phyloP scores from a whole-genome alignment of 306 rosid genomes.

The Pachyrhizus erosus region DNA sequence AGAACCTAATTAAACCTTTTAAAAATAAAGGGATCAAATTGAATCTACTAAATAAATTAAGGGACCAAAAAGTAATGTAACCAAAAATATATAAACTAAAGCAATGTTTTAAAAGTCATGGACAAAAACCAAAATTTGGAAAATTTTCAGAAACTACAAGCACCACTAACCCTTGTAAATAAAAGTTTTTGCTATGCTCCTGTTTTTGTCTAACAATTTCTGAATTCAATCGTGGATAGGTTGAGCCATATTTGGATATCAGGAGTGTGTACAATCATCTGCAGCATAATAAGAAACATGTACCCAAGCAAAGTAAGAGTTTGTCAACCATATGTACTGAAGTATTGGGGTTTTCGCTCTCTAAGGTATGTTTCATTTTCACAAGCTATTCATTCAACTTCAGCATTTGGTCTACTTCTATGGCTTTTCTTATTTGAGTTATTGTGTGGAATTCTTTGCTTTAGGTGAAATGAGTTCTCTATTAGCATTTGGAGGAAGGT shows the following conservation, averaged over 20 bases:
- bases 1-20: too few species aligned
- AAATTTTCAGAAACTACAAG: background rate
- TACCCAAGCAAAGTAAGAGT: conserved; percentile 71
- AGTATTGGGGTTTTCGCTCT: conserved; percentile 72
- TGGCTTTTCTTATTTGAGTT: conserved; percentile 26
- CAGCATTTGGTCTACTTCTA: conserved; percentile 21
- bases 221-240: conserved; percentile 52
- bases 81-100: background rate
- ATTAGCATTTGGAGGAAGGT: background rate
- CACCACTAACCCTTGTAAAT: background rate
- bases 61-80: too few species aligned
- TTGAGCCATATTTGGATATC: conserved; percentile 90
- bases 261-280: conserved; percentile 67
- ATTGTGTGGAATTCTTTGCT: conserved; percentile 19
- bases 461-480: background rate
- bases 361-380: conserved; percentile 69
- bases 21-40: too few species aligned
- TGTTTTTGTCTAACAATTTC: background rate
- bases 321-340: conserved; percentile 78
- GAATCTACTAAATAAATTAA: too few species aligned
- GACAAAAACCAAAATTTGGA: background rate
- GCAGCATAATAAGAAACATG: conserved; percentile 57
- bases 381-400: conserved; percentile 4
- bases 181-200: background rate
- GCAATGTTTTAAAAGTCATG: background rate